Percentiles rank a stretch among this genome's conserved stretches.
Evolutionary conservation across 495 filamentous ascomycete species (phyloP).

Genomic region (Aspergillus wentii): DNA sequence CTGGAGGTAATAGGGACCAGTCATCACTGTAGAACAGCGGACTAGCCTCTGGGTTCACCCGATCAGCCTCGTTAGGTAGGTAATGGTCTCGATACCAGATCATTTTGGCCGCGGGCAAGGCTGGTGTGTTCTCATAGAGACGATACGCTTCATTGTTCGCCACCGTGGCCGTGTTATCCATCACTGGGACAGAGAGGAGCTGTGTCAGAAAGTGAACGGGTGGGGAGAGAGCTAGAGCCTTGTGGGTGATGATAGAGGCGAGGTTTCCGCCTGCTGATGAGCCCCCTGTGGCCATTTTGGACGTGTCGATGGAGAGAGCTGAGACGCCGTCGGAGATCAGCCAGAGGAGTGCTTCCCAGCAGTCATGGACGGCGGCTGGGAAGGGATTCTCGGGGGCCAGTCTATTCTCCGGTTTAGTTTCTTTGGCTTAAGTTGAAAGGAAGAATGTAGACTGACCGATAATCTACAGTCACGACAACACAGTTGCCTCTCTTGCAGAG

Average conservation of each 20-base stretch:
- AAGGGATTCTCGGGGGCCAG: slow-evolving; percentile 53
- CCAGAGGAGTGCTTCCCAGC: slow-evolving; percentile 55
- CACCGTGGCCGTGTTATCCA: slow-evolving; percentile 49
- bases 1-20: slow-evolving; percentile 44
- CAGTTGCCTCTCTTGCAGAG: slow-evolving; percentile 44
- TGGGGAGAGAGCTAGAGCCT: slow-evolving; percentile 37
- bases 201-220: slow-evolving; percentile 43
- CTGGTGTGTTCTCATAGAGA: slow-evolving; percentile 44
- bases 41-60: slow-evolving; percentile 48
- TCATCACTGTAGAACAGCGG: slow-evolving; percentile 46
- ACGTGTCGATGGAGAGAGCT: slow-evolving; percentile 36
- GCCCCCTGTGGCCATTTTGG: slow-evolving; percentile 47
- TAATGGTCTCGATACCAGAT: slow-evolving; percentile 56
- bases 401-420: slow-evolving; percentile 21
- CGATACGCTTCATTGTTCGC: slow-evolving; percentile 42
- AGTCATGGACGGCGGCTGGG: slow-evolving; percentile 53
- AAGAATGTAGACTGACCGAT: slow-evolving; percentile 34
- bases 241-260: slow-evolving; percentile 51
- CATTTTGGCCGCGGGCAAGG: slow-evolving; percentile 51
- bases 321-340: slow-evolving; percentile 35
- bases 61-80: slow-evolving; percentile 39
- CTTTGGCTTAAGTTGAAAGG: background rate
- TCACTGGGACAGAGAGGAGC: slow-evolving; percentile 54
- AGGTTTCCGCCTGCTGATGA: slow-evolving; percentile 55
- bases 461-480: slow-evolving; percentile 53